A percentile compares a stretch with the other conserved stretches of the same genome.
Conservation (phyloP, 345 rosid genomes). For the Brassica juncea region DNA sequence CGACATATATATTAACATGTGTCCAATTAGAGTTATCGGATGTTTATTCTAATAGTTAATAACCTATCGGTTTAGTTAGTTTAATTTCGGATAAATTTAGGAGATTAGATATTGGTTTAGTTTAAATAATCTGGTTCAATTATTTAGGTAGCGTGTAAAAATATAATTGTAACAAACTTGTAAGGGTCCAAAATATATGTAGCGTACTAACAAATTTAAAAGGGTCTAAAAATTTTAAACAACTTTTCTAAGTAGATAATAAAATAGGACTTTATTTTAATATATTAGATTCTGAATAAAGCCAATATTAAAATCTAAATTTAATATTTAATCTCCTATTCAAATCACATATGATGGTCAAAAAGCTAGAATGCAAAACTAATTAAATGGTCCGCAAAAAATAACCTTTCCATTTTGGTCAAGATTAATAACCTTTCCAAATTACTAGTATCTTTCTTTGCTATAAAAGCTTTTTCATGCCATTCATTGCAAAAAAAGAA, state of each 20-base stretch:
- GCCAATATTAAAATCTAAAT: not conserved
- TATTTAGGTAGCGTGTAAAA: not conserved
- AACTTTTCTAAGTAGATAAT: too few species aligned
- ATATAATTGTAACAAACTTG: not conserved
- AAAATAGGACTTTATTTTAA: too few species aligned
- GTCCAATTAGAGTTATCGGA: too few species aligned
- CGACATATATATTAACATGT: too few species aligned
- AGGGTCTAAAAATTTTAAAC: not conserved
- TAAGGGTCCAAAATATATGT: not conserved
- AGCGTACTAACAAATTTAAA: not conserved
- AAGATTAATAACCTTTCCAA: not conserved
- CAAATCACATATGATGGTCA: not conserved
- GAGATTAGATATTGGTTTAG: not conserved
- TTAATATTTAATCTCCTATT: not conserved
- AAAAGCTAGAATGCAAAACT: not conserved
- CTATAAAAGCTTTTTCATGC: not conserved
- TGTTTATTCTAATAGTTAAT: not conserved
- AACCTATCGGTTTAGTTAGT: constrained; percentile 30
- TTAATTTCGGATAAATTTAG: not conserved
- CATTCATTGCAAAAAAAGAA: not conserved
- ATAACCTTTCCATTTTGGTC: too few species aligned
- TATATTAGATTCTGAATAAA: not conserved
- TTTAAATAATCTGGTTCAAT: not conserved
- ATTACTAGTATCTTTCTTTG: not conserved
- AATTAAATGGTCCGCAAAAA: not conserved